Percentiles rank a stretch among this genome's conserved stretches.
Conservation (phyloP, 1,139 yeast species). For the Candida sanyaensis region DNA sequence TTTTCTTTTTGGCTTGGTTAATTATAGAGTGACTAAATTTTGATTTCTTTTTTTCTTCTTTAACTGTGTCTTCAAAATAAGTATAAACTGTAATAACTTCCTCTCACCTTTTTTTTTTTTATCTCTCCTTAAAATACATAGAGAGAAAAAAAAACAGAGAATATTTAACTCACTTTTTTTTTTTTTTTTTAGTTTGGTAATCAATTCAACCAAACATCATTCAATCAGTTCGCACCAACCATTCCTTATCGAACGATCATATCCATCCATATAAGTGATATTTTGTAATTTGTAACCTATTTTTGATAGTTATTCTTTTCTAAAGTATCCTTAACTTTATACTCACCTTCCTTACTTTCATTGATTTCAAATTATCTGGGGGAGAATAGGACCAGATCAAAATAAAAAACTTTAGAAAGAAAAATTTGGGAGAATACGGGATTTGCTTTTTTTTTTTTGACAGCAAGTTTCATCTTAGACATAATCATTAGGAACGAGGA, state of each 20-base stretch:
- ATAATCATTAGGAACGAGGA: no score
- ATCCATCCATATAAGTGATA: neutral
- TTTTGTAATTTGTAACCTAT: neutral
- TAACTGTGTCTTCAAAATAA: no score
- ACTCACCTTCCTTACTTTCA: neutral
- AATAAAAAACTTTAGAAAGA: neutral
- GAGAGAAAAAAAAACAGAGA: no score
- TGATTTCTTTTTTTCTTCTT: neutral
- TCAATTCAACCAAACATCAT: neutral
- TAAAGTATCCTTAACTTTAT: neutral
- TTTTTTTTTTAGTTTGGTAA: no score
- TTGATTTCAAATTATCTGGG: neutral
- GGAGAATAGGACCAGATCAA: conserved; percentile 1
- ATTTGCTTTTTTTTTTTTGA: neutral
- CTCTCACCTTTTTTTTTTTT: neutral
- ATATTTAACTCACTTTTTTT: no score
- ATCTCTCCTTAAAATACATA: neutral
- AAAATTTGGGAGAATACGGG: no score
- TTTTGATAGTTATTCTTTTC: neutral
- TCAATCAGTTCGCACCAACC: neutral
- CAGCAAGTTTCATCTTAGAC: neutral
- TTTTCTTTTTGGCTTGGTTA: neutral
- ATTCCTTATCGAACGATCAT: neutral
- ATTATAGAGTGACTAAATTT: neutral
- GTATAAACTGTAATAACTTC: no score